Conservation (phyloP, 2,329 filamentous ascomycete genomes). For the Tolypocladium endophyticum region DNA sequence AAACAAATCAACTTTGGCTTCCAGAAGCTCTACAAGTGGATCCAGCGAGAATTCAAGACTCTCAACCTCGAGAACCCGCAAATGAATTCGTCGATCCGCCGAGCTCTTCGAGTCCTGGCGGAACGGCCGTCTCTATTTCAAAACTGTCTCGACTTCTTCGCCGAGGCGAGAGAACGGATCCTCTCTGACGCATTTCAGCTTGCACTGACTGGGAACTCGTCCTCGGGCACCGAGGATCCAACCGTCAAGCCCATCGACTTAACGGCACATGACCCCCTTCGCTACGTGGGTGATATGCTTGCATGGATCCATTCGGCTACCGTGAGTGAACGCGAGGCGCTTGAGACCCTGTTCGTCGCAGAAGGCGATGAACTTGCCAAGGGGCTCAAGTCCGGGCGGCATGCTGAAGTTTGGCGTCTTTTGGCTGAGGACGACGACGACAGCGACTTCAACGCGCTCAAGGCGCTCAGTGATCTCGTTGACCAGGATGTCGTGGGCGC, state of each 20-base stretch:
- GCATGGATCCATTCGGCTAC: slow-evolving; percentile 93
- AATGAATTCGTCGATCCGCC: slow-evolving; percentile 74
- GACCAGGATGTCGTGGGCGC: slow-evolving; percentile 77
- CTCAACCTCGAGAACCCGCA: slow-evolving; percentile 91
- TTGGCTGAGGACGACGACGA: slow-evolving; percentile 43
- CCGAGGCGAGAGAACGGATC: slow-evolving; percentile 77
- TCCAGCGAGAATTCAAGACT: slow-evolving; percentile 85
- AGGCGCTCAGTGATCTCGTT: slow-evolving; percentile 75
- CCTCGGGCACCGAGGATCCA: slow-evolving; percentile 46
- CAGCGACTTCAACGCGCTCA: slow-evolving; percentile 64
- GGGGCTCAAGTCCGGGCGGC: slow-evolving; percentile 67
- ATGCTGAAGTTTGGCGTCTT: slow-evolving; percentile 75
- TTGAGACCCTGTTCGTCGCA: slow-evolving; percentile 83
- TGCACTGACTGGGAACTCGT: slow-evolving; percentile 65
- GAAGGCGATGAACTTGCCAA: slow-evolving; percentile 83
- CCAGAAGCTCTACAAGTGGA: slow-evolving; percentile 93
- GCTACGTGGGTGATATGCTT: slow-evolving; percentile 94
- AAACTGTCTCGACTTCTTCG: slow-evolving; percentile 85
- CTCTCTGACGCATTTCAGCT: slow-evolving; percentile 83
- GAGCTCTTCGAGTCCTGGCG: slow-evolving; percentile 75
- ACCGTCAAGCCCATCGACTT: slow-evolving; percentile 86
- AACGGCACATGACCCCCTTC: slow-evolving; percentile 78
- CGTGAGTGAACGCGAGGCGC: slow-evolving; percentile 84
- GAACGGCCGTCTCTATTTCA: slow-evolving; percentile 87
- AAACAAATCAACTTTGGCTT: slow-evolving; percentile 81